Conservation (phyloP, 306 rosid genomes). For the Corylus americana region DNA sequence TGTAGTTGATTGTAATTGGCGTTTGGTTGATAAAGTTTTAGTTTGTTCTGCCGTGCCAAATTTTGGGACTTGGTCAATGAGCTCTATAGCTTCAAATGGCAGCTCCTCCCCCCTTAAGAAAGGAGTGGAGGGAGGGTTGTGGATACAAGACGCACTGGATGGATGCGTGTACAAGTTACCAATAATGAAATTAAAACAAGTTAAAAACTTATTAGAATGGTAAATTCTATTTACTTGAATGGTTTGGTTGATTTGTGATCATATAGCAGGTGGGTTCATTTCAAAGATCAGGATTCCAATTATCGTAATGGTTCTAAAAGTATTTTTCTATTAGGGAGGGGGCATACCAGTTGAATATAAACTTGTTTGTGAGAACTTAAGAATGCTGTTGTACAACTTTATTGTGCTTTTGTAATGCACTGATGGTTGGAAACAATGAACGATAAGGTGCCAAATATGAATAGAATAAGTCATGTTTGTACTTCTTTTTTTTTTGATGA, state of each 20-base stretch:
- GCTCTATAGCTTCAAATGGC: neutral
- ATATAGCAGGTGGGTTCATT: neutral
- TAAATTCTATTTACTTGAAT: too few relatives aligned
- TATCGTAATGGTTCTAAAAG: neutral
- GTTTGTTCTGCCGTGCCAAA: neutral
- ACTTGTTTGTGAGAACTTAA: neutral
- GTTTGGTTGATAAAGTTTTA: neutral
- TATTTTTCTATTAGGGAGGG: neutral
- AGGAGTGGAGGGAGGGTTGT: neutral
- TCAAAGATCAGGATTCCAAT: neutral
- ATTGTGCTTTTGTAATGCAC: neutral
- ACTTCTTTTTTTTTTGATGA: neutral
- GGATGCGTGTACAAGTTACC: too few relatives aligned
- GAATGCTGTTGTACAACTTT: neutral
- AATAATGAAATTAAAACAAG: too few relatives aligned
- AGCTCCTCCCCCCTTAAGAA: neutral
- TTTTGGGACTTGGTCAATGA: neutral
- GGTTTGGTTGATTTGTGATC: neutral
- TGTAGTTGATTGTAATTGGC: neutral
- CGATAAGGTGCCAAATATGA: neutral
- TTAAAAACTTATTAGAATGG: too few relatives aligned
- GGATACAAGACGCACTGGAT: too few relatives aligned
- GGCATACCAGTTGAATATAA: neutral
- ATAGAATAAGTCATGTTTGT: neutral
- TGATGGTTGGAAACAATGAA: slow-evolving; percentile 17